These are phyloP conservation scores for Bromus sterilis DNA, from an alignment of 176 grass and related monocot species.

Conservation along the genomic window DNA sequence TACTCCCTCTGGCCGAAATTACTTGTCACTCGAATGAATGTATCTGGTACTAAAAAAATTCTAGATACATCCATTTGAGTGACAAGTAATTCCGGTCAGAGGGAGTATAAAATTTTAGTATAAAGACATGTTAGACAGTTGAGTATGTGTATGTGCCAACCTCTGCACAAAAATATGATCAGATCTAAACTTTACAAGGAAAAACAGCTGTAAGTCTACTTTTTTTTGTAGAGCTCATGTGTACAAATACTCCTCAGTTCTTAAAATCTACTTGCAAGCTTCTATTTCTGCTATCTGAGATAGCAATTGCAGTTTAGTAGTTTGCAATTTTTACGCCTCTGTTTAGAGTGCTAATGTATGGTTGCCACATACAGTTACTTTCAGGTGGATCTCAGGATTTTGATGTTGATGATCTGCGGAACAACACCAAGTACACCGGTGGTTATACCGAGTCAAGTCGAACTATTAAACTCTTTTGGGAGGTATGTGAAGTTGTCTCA, in stretches of 20 bases:
- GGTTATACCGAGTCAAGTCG: slow-evolving; percentile 91
- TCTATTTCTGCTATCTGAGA: background rate
- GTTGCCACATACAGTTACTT: slow-evolving; percentile 60
- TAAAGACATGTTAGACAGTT: background rate
- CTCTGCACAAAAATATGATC: background rate
- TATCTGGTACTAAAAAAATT: no score
- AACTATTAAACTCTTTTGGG: slow-evolving; percentile 91
- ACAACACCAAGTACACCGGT: slow-evolving; percentile 93
- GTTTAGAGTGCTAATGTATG: slow-evolving; percentile 27
- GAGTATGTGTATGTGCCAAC: background rate
- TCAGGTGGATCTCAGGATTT: slow-evolving; percentile 87
- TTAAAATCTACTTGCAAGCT: background rate
- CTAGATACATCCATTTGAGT: no score
- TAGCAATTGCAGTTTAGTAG: background rate
- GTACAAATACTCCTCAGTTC: background rate
- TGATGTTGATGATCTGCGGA: slow-evolving; percentile 76
- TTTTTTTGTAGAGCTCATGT: background rate
- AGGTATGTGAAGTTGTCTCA: slow-evolving; percentile 39
- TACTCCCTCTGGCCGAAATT: no score
- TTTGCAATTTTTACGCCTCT: background rate
- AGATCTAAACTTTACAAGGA: background rate
- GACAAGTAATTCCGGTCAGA: no score
- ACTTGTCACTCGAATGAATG: no score
- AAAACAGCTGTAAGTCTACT: background rate
- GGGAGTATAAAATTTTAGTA: no score